Evolutionary conservation across 495 filamentous ascomycete genomes (phyloP), one percentile per base, ranked within the genome.

Genomic region (Neurospora sp.): DNA sequence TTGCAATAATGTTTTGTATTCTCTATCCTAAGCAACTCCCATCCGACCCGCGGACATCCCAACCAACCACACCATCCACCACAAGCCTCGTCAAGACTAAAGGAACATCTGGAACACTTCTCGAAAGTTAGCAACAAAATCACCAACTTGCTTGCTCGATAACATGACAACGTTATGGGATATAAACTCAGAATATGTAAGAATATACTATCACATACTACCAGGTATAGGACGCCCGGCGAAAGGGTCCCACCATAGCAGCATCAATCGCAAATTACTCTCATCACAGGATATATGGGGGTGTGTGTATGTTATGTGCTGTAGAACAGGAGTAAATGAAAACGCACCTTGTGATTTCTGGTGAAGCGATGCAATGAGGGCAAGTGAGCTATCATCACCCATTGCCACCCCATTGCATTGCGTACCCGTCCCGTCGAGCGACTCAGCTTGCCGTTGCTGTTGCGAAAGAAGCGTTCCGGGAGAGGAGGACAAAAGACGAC

Each of bases 221-320:
- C 42, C 69, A 72, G 78, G 53, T 79, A 74, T 79, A 79, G 76
- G 70, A 70, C 31, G 69, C 69, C 78, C 78, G 78, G 78, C 78
- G 78, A 79, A 78, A 78, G 78, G 66, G 78, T 44, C 69, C 76
- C 76, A 79, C 44, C 78, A 68, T 41, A 69, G 48, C 73, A 75
- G 78, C 74, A 79, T 79, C 78, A 79, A 79, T 79, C 78, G 78
- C 78, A 79, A 79, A 79, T 79, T 79, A 78, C 73, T 70, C 75
- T 79, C 78, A 79, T 79, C 78, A 79, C 53, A 66, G 53, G 27
- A 66, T 66, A 66, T 35, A 66, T 69, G 22, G 31, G 31, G 46
- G 20, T 14, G 70, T 61, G 7, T 20, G 37, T 61, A 9, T 39
- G 41, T 20, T 20, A 12, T 27, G 27, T 68, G 44, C 27, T 35